A percentile compares a stretch with the other conserved stretches of the same genome.
phyloP scores from a whole-genome alignment of 148 eudicot genomes.

The Tetragonia tetragonoides region DNA sequence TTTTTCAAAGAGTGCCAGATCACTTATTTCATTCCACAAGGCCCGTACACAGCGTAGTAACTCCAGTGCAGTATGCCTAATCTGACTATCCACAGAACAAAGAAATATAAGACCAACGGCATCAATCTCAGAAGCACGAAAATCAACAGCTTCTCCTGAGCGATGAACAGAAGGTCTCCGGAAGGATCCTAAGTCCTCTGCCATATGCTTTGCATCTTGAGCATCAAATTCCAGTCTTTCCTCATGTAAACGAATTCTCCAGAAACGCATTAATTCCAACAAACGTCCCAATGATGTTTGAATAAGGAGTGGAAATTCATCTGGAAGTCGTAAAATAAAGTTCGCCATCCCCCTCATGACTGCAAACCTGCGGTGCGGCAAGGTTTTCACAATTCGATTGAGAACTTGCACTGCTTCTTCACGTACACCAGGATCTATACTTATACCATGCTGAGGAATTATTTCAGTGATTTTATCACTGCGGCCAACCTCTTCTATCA shows the following conservation, averaged over 20 bases:
- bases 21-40: conserved; percentile 85
- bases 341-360: conserved; percentile 99
- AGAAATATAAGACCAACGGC: conserved; percentile 97
- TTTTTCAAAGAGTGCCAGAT: conserved; percentile 59
- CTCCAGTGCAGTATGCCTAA: conserved; percentile 95
- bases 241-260: conserved; percentile 85
- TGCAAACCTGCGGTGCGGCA: conserved; percentile 98
- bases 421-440: conserved; percentile 99
- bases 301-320: conserved; percentile 96
- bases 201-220: conserved; percentile 53
- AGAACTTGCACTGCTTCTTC: conserved; percentile 99
- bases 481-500: conserved; percentile 97
- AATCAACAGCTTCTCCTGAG: conserved; percentile 80
- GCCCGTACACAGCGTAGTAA: conserved; percentile 94
- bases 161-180: conserved; percentile 81
- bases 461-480: conserved; percentile 97
- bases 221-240: conserved; percentile 67
- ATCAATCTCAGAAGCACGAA: conserved; percentile 95
- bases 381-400: conserved; percentile 85
- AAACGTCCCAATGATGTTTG: conserved; percentile 92
- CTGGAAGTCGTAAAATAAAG: conserved; percentile 89
- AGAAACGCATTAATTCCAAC: conserved; percentile 91
- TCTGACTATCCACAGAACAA: conserved; percentile 96
- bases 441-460: conserved; percentile 98
- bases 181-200: conserved; percentile 56